phyloP scores from a whole-genome alignment of 495 filamentous ascomycete species.

The Penicillium turbatum region DNA sequence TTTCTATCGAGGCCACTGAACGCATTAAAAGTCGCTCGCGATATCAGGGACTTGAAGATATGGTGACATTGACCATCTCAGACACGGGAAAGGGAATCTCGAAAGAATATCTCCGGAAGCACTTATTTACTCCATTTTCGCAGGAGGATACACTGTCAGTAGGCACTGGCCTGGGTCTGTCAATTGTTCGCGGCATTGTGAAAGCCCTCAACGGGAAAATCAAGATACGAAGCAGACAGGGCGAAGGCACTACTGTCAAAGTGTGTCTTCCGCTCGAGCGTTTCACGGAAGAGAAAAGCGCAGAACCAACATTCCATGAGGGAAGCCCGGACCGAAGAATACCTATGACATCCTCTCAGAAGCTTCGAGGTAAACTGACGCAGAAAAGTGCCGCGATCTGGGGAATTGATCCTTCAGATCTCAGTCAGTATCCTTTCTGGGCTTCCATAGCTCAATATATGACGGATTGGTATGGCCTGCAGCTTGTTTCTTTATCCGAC shows the following conservation, averaged over 20 bases:
- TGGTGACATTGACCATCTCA: constrained; percentile 35
- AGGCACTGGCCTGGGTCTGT: constrained; percentile 47
- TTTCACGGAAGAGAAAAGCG: constrained; percentile 13
- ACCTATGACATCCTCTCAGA: constrained; percentile 3
- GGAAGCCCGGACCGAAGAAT: constrained; percentile 5
- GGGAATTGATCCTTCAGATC: constrained; percentile 9
- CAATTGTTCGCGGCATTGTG: constrained; percentile 50
- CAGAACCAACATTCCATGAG: not conserved
- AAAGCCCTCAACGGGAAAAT: constrained; percentile 46
- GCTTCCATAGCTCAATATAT: constrained; percentile 20
- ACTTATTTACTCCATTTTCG: constrained; percentile 41
- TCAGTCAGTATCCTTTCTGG: constrained; percentile 5
- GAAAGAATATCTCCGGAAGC: constrained; percentile 38
- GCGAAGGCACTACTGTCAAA: constrained; percentile 46
- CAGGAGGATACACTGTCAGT: constrained; percentile 39
- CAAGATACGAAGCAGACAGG: constrained; percentile 42
- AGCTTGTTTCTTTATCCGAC: constrained; percentile 28
- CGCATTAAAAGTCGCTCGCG: constrained; percentile 13
- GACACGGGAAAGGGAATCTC: constrained; percentile 48
- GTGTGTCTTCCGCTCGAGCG: constrained; percentile 40
- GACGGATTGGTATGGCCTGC: constrained; percentile 40
- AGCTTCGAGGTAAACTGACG: constrained; percentile 13
- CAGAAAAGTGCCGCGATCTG: constrained; percentile 19
- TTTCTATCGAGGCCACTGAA: constrained; percentile 48
- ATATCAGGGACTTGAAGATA: constrained; percentile 22